Evolutionary conservation across 352 stramenopile genomes (phyloP).

Genomic region (Phytophthora sansomeana): DNA sequence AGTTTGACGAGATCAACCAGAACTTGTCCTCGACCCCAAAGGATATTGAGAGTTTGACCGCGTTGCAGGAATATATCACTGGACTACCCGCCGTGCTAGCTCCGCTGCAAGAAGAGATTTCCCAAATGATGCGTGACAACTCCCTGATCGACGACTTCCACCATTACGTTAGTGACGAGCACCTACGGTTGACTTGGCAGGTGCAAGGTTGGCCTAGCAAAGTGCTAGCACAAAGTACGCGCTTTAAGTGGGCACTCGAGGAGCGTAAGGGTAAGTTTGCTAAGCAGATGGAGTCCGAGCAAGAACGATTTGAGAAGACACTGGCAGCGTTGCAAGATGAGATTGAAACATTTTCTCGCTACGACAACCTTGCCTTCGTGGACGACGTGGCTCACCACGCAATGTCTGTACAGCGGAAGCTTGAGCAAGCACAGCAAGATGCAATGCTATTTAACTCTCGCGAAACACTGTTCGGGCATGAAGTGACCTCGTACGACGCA

Average conservation of each 20-base stretch:
- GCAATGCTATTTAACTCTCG: conserved; percentile 94
- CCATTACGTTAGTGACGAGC: conserved; percentile 85
- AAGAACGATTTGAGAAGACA: conserved; percentile 93
- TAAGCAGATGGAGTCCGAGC: conserved; percentile 95
- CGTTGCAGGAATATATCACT: conserved; percentile 89
- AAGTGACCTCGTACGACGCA: conserved; percentile 91
- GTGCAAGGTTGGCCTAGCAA: conserved; percentile 92
- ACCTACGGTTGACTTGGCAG: conserved; percentile 91
- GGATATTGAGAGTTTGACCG: conserved; percentile 93
- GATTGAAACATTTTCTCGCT: conserved; percentile 89
- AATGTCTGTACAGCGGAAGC: conserved; percentile 85
- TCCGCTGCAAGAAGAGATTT: conserved; percentile 83
- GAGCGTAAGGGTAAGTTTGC: conserved; percentile 90
- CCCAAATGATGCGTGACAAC: conserved; percentile 84
- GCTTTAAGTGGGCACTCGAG: conserved; percentile 80
- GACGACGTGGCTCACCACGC: conserved; percentile 90
- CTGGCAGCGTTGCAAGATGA: conserved; percentile 85
- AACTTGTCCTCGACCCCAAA: conserved; percentile 83
- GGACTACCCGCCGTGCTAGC: conserved; percentile 74
- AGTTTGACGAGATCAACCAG: conserved; percentile 90
- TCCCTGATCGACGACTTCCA: conserved; percentile 84
- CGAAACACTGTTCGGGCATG: conserved; percentile 90
- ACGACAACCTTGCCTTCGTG: conserved; percentile 90
- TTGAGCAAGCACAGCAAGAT: conserved; percentile 92
- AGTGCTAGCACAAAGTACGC: conserved; percentile 81